These are phyloP conservation scores for Delphinella strobiligena DNA, from an alignment of 2,329 filamentous ascomycete genomes.

Conservation along the genomic window DNA sequence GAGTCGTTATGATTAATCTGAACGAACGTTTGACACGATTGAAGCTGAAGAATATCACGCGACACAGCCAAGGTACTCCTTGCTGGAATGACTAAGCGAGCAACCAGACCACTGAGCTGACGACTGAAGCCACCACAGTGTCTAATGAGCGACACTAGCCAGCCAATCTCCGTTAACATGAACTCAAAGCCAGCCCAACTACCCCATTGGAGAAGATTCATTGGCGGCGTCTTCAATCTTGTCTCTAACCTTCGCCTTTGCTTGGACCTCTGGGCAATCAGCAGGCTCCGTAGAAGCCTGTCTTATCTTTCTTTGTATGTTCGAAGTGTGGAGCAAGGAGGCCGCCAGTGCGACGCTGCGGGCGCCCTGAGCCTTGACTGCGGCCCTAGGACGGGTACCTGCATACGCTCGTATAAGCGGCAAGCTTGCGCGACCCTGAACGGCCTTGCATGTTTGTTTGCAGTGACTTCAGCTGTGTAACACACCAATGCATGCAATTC, in stretches of 20 bases:
- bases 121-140: too few species aligned
- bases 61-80: too few species aligned
- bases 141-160: too few species aligned
- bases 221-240: not conserved
- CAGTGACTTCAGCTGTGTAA: too few species aligned
- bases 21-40: too few species aligned
- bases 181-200: not conserved
- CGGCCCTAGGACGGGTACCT: not conserved
- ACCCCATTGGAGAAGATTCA: not conserved
- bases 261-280: not conserved
- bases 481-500: too few species aligned
- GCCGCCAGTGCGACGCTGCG: too few species aligned
- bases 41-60: too few species aligned
- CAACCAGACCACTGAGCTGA: too few species aligned
- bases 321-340: not conserved
- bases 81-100: too few species aligned
- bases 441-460: not conserved
- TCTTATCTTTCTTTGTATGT: not conserved
- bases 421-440: not conserved
- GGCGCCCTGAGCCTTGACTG: too few species aligned
- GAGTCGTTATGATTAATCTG: too few species aligned
- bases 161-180: not conserved
- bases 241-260: not conserved
- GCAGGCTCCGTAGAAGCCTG: not conserved
- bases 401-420: not conserved